Evolutionary conservation across 495 filamentous ascomycete genomes (phyloP).

Genomic region (Hyaloscypha hepaticicola): DNA sequence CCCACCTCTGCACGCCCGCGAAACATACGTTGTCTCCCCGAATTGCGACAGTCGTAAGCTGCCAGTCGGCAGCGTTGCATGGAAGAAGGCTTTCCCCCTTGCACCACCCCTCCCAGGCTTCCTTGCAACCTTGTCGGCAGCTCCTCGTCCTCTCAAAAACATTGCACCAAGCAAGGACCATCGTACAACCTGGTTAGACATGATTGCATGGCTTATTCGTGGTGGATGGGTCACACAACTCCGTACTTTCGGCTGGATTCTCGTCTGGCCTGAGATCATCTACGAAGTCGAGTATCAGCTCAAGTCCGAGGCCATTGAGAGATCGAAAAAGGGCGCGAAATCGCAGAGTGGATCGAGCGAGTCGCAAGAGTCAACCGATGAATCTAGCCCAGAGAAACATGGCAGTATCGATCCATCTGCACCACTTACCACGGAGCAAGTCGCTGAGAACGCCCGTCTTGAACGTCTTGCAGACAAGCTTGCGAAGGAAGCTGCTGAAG

Average conservation of each 20-base stretch:
- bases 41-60: slow-evolving; percentile 81
- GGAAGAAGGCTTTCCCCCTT: slow-evolving; percentile 73
- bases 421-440: slow-evolving; percentile 29
- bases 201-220: slow-evolving; percentile 88
- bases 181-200: slow-evolving; percentile 79
- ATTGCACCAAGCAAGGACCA: slow-evolving; percentile 89
- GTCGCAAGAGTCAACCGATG: slow-evolving; percentile 30
- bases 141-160: slow-evolving; percentile 73
- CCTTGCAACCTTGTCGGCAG: slow-evolving; percentile 70
- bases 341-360: slow-evolving; percentile 24
- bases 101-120: slow-evolving; percentile 82
- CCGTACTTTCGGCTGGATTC: slow-evolving; percentile 82
- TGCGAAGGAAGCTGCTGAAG: slow-evolving; percentile 45
- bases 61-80: slow-evolving; percentile 66
- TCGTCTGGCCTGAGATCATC: slow-evolving; percentile 60
- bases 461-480: slow-evolving; percentile 48
- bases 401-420: slow-evolving; percentile 19
- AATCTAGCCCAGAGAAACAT: slow-evolving; percentile 13
- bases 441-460: slow-evolving; percentile 49
- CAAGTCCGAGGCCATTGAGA: slow-evolving; percentile 45
- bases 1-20: slow-evolving; percentile 81
- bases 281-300: slow-evolving; percentile 58
- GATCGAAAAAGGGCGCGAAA: slow-evolving; percentile 31
- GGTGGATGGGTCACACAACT: slow-evolving; percentile 92
- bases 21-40: slow-evolving; percentile 91